Evolutionary conservation across 176 grass and related monocot species (phyloP).

Genomic region (Thalia dealbata): DNA sequence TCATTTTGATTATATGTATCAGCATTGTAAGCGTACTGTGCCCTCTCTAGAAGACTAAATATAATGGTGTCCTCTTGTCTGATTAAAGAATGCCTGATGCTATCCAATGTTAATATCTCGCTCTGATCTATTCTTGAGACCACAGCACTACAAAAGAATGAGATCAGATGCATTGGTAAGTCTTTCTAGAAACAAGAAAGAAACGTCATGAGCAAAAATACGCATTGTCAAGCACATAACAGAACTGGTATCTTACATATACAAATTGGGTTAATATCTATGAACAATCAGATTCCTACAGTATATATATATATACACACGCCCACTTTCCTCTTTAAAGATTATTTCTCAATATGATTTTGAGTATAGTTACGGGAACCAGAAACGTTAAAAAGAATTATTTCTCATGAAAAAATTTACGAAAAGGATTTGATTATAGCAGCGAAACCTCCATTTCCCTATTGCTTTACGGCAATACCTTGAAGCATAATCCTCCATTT

Average conservation of each 20-base stretch:
- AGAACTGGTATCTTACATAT: not conserved
- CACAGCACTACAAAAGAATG: conserved; percentile 29
- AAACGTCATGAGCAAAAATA: too few species aligned
- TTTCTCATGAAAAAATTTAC: not conserved
- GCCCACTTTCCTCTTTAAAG: not conserved
- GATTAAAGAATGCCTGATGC: conserved; percentile 65
- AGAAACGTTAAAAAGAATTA: not conserved
- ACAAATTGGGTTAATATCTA: not conserved
- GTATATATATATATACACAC: too few species aligned
- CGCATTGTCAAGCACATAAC: too few species aligned
- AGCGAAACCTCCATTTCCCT: not conserved
- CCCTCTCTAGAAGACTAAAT: conserved; percentile 81
- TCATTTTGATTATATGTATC: conserved; percentile 50
- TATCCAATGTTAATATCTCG: conserved; percentile 65
- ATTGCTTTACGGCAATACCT: not conserved
- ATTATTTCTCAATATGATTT: not conserved
- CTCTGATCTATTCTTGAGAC: conserved; percentile 74
- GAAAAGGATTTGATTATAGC: not conserved
- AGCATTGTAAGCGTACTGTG: conserved; percentile 72
- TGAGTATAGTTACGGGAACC: not conserved
- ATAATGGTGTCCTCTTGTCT: conserved; percentile 98
- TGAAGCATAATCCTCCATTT: not conserved
- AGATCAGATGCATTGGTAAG: not conserved
- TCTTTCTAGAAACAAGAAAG: not conserved
- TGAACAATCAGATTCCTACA: not conserved